Percentiles rank a stretch among this genome's conserved stretches.
These are phyloP conservation scores for Xanthoconium purpureum DNA, from an alignment of 768 basidiomycete species.

Conservation along the genomic window DNA sequence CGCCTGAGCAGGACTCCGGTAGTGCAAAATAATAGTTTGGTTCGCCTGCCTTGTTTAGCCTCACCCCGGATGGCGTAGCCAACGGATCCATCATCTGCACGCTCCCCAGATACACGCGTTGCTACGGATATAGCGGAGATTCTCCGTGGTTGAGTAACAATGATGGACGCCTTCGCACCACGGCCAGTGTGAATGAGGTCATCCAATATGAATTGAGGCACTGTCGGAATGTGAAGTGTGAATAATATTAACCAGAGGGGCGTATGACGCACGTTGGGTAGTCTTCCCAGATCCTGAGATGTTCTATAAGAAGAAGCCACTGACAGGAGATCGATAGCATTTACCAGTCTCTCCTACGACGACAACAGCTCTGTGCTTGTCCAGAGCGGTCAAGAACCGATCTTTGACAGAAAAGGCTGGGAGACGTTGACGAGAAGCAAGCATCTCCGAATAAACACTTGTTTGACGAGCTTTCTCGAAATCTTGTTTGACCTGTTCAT, in stretches of 20 bases:
- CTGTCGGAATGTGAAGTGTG: slow-evolving; percentile 31
- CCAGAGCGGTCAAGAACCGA: slow-evolving; percentile 58
- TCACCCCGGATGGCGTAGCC: slow-evolving; percentile 92
- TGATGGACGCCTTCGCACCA: slow-evolving; percentile 68
- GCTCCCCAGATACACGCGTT: slow-evolving; percentile 79
- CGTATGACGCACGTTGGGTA: slow-evolving; percentile 59
- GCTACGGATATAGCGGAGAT: slow-evolving; percentile 89
- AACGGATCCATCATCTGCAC: slow-evolving; percentile 71
- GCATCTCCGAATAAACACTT: slow-evolving; percentile 53
- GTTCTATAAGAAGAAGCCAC: slow-evolving; percentile 1
- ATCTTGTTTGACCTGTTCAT: slow-evolving; percentile 48
- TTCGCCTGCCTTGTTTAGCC: slow-evolving; percentile 58
- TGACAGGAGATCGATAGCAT: slow-evolving; percentile 2
- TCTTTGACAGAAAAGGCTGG: slow-evolving; percentile 74
- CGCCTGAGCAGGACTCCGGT: slow-evolving; percentile 89
- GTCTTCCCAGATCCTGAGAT: slow-evolving; percentile 82
- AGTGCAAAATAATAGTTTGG: slow-evolving; percentile 85
- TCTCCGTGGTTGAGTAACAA: slow-evolving; percentile 88
- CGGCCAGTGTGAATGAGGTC: slow-evolving; percentile 59
- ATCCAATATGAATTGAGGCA: slow-evolving; percentile 90
- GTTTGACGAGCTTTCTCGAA: slow-evolving; percentile 47
- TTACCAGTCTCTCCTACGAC: slow-evolving; percentile 89
- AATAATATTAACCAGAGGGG: not conserved
- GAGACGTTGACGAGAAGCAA: slow-evolving; percentile 54
- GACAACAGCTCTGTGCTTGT: slow-evolving; percentile 64